Conservation (phyloP, 768 basidiomycete species). For the Suillus subaureus region DNA sequence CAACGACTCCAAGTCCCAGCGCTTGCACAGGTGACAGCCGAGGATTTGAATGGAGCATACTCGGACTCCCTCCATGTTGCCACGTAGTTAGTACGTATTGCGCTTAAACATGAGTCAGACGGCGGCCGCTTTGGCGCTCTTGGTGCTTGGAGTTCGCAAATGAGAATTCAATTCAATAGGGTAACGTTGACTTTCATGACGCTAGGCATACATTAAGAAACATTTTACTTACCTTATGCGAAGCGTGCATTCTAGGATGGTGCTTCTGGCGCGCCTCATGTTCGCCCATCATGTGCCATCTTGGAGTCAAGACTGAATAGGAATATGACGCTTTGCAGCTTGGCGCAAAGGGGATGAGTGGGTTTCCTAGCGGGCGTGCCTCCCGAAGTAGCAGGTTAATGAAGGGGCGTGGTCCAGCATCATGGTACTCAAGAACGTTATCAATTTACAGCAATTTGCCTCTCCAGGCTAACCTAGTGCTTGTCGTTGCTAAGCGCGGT, state of each 20-base stretch:
- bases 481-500: background rate
- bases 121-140: background rate
- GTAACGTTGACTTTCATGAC: conserved; percentile 5
- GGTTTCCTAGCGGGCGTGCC: conserved; percentile 6
- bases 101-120: background rate
- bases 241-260: background rate
- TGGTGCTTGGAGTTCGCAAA: background rate
- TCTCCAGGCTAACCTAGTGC: conserved; percentile 1
- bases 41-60: background rate
- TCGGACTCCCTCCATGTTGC: background rate
- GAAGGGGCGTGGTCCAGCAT: conserved; percentile 2
- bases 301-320: conserved; percentile 2
- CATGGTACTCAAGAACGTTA: conserved; percentile 1
- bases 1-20: background rate
- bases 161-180: background rate
- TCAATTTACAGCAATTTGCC: conserved; percentile 7
- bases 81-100: background rate
- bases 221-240: background rate
- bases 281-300: background rate
- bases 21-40: conserved; percentile 2
- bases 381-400: conserved; percentile 7
- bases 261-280: conserved; percentile 35
- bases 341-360: conserved; percentile 6
- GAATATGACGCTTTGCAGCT: background rate
- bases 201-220: background rate